These are phyloP conservation scores for Debaryomyces coudertii DNA, from an alignment of 1,139 yeast genomes.

Conservation along the genomic window DNA sequence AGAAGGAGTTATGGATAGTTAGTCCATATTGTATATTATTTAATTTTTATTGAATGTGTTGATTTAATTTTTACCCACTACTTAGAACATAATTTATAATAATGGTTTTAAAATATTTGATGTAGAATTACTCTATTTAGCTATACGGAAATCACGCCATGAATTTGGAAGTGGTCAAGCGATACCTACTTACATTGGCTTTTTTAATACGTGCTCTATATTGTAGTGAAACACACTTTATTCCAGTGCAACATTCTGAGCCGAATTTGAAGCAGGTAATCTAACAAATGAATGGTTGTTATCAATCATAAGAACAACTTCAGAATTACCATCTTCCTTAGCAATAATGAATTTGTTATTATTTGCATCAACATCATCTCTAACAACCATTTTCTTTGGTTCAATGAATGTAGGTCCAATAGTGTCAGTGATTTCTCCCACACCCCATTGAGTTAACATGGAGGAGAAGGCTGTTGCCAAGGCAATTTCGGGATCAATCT, in stretches of 20 bases:
- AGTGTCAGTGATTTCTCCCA: conserved; percentile 55
- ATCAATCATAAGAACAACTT: conserved; percentile 3
- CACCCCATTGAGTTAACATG: conserved; percentile 68
- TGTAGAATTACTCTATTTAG: neutral
- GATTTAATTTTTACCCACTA: conserved; percentile 7
- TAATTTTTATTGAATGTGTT: conserved; percentile 4
- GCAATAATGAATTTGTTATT: neutral
- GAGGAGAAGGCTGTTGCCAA: conserved; percentile 61
- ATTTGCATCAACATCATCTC: neutral
- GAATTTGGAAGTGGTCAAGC: conserved; percentile 4
- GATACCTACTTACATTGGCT: conserved; percentile 7
- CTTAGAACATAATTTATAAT: conserved; percentile 4
- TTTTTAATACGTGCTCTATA: conserved; percentile 1
- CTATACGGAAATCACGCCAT: neutral
- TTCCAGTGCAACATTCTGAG: neutral
- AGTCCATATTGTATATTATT: conserved; percentile 13
- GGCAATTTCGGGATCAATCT: conserved; percentile 52
- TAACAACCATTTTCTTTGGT: conserved; percentile 6
- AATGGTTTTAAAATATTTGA: neutral
- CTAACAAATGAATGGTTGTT: conserved; percentile 2
- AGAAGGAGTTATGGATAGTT: conserved; percentile 48
- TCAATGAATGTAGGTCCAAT: conserved; percentile 51
- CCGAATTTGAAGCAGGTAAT: conserved; percentile 1
- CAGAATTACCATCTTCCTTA: conserved; percentile 1
- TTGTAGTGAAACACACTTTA: conserved; percentile 1